These are phyloP conservation scores for Parachaetomium inaequale DNA, from an alignment of 495 filamentous ascomycete genomes.

Conservation along the genomic window DNA sequence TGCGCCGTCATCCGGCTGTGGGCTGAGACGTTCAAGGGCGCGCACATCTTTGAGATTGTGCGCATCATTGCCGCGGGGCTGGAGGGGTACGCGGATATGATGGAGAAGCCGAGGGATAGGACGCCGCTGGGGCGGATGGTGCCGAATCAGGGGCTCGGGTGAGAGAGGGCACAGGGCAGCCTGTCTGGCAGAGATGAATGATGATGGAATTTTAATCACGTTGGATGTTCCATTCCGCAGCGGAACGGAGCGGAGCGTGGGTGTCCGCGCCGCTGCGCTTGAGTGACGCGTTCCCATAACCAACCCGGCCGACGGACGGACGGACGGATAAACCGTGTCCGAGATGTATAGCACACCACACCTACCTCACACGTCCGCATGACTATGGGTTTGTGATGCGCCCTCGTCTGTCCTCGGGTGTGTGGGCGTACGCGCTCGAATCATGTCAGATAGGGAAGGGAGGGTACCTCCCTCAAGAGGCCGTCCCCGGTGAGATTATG, in stretches of 20 bases:
- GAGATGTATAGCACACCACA: no score
- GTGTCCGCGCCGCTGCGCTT: not conserved
- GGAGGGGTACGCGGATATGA: constrained; percentile 61
- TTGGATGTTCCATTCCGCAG: not conserved
- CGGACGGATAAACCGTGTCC: not conserved
- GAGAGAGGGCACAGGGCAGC: not conserved
- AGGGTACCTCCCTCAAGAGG: not conserved
- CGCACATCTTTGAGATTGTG: constrained; percentile 65
- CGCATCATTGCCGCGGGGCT: constrained; percentile 59
- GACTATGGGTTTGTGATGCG: not conserved
- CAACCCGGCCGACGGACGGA: not conserved
- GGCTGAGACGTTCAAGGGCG: constrained; percentile 65
- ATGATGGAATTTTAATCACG: not conserved
- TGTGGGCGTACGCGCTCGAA: not conserved
- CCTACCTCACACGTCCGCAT: no score
- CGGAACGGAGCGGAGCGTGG: not conserved
- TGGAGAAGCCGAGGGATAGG: constrained; percentile 53
- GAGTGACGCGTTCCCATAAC: not conserved
- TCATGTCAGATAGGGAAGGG: not conserved
- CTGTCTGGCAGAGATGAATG: no score
- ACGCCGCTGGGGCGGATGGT: constrained; percentile 40
- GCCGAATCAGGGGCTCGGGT: constrained; percentile 21
- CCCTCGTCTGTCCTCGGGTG: not conserved
- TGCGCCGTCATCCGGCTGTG: constrained; percentile 62
- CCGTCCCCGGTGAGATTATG: not conserved